Conservation (phyloP, 2,329 filamentous ascomycete species). For the Fusarium agapanthi region DNA sequence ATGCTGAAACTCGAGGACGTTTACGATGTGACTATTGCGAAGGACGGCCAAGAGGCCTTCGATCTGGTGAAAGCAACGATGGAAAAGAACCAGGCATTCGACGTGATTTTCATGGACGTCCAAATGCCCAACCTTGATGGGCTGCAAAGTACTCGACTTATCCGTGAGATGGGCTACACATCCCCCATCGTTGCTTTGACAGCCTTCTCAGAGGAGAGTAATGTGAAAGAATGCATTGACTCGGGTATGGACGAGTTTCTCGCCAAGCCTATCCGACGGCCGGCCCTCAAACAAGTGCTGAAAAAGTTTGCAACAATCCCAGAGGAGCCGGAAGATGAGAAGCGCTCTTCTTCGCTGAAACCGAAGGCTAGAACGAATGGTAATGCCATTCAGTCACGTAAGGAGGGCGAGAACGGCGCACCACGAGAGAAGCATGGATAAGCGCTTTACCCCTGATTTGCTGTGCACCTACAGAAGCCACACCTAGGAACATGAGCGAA, state of each 20-base stretch:
- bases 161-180: slow-evolving; percentile 85
- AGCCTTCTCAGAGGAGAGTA: slow-evolving; percentile 90
- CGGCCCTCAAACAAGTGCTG: slow-evolving; percentile 84
- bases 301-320: slow-evolving; percentile 85
- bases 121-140: slow-evolving; percentile 96
- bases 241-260: slow-evolving; percentile 94
- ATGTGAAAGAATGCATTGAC: slow-evolving; percentile 85
- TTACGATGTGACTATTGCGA: slow-evolving; percentile 89
- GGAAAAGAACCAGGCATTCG: slow-evolving; percentile 76
- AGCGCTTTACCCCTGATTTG: not conserved
- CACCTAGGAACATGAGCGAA: not conserved
- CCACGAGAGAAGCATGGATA: slow-evolving; percentile 33
- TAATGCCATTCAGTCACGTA: slow-evolving; percentile 14
- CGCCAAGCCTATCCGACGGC: slow-evolving; percentile 78
- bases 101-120: slow-evolving; percentile 95
- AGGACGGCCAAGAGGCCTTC: slow-evolving; percentile 86
- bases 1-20: slow-evolving; percentile 80
- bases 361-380: slow-evolving; percentile 31
- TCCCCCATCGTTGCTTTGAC: slow-evolving; percentile 91
- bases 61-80: slow-evolving; percentile 86
- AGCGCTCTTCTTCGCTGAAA: slow-evolving; percentile 27
- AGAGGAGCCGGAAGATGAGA: slow-evolving; percentile 63
- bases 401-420: slow-evolving; percentile 19
- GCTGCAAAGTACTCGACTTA: slow-evolving; percentile 83
- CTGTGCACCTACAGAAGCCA: not conserved